Evolutionary conservation across 1,284 basidiomycete genomes (phyloP).

Genomic region (Farysia itapuensis): DNA sequence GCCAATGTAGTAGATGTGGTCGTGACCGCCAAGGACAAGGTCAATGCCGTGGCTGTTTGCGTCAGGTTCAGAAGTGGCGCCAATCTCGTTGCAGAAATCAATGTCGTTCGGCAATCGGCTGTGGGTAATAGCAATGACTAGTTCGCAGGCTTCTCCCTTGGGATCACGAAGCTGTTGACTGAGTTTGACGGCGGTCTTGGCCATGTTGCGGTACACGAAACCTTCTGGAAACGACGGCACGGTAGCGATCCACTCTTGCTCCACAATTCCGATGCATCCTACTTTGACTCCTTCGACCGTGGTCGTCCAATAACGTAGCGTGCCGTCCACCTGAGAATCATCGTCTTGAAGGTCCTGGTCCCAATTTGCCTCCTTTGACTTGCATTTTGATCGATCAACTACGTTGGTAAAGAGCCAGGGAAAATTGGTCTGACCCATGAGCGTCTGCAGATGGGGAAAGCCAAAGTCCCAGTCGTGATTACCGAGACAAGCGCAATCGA

Average conservation of each 20-base stretch:
- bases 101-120: constrained; percentile 70
- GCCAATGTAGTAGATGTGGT: constrained; percentile 82
- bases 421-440: constrained; percentile 28
- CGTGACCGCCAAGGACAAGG: constrained; percentile 83
- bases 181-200: constrained; percentile 59
- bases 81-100: constrained; percentile 66
- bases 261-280: constrained; percentile 79
- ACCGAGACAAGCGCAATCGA: constrained; percentile 66
- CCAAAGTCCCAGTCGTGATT: constrained; percentile 48
- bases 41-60: constrained; percentile 74
- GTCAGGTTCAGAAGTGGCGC: constrained; percentile 63
- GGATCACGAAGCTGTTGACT: constrained; percentile 75
- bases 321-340: constrained; percentile 39
- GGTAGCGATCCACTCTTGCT: constrained; percentile 83
- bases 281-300: constrained; percentile 72
- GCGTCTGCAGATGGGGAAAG: constrained; percentile 24
- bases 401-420: constrained; percentile 32
- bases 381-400: constrained; percentile 67
- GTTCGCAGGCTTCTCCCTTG: constrained; percentile 66
- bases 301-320: constrained; percentile 65
- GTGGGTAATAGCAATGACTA: constrained; percentile 78
- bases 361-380: constrained; percentile 37
- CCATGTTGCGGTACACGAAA: constrained; percentile 64
- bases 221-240: constrained; percentile 76
- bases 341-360: constrained; percentile 65